Conservation (phyloP, 371 early-diverging fungal species). For the Mucor saturninus region DNA sequence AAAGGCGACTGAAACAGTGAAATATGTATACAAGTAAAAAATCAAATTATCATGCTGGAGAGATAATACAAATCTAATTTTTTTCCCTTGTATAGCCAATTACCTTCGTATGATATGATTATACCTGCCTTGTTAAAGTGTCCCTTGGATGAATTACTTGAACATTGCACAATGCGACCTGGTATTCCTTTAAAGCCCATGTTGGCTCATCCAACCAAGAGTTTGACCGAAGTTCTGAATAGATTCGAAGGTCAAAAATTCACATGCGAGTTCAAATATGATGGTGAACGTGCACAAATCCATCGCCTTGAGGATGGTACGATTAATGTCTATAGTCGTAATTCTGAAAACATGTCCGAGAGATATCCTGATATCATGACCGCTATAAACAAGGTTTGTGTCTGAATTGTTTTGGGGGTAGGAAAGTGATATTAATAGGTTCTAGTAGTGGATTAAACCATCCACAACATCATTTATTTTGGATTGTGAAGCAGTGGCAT, state of each 20-base stretch:
- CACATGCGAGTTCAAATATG: constrained; percentile 99
- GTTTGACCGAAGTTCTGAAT: constrained; percentile 91
- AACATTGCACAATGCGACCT: constrained; percentile 88
- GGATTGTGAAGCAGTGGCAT: constrained; percentile 99
- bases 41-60: not conserved
- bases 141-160: constrained; percentile 68
- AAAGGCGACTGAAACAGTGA: constrained; percentile 78
- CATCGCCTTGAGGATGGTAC: constrained; percentile 80
- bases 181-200: constrained; percentile 99
- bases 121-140: constrained; percentile 83
- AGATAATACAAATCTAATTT: not conserved
- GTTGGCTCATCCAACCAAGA: constrained; percentile 99
- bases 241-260: constrained; percentile 91
- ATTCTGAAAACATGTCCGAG: constrained; percentile 94
- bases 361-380: constrained; percentile 96
- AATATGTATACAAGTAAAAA: constrained; percentile 86
- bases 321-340: constrained; percentile 92
- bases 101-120: constrained; percentile 91
- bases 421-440: not conserved
- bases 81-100: constrained; percentile 57
- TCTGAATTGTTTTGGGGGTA: not conserved
- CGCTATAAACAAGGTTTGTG: constrained; percentile 65
- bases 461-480: constrained; percentile 90
- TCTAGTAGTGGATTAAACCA: constrained; percentile 61
- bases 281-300: constrained; percentile 99